phyloP scores from a whole-genome alignment of 2,329 filamentous ascomycete species.

The Xylaria sp. region DNA sequence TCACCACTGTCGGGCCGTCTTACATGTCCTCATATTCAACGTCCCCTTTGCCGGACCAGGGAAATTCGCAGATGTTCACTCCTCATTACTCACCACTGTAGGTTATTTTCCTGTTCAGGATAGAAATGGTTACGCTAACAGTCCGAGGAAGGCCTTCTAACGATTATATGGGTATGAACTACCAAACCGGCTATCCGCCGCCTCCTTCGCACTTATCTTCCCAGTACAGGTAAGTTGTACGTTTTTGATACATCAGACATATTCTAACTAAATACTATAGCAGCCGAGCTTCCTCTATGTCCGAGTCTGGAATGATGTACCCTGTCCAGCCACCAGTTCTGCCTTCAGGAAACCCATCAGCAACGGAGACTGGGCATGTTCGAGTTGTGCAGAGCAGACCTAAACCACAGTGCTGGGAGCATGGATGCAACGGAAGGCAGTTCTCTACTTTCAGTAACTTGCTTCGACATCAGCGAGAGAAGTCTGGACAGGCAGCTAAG shows the following conservation, averaged over 20 bases:
- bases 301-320: slow-evolving; percentile 58
- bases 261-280: slow-evolving; percentile 42
- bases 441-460: slow-evolving; percentile 98
- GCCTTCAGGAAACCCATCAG: slow-evolving; percentile 49
- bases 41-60: slow-evolving; percentile 58
- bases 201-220: slow-evolving; percentile 48
- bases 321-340: slow-evolving; percentile 53
- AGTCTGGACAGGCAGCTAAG: slow-evolving; percentile 90
- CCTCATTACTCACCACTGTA: slow-evolving; percentile 48
- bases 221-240: slow-evolving; percentile 55
- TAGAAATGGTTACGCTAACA: slow-evolving; percentile 41
- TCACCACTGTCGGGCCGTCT: slow-evolving; percentile 56
- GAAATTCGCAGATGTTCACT: slow-evolving; percentile 47
- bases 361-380: slow-evolving; percentile 62
- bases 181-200: slow-evolving; percentile 52
- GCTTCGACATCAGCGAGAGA: slow-evolving; percentile 90
- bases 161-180: slow-evolving; percentile 61
- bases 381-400: slow-evolving; percentile 80
- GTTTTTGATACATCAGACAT: not conserved
- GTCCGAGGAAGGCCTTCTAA: slow-evolving; percentile 39
- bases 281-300: slow-evolving; percentile 55
- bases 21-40: slow-evolving; percentile 63
- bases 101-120: slow-evolving; percentile 27
- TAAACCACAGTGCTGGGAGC: slow-evolving; percentile 97
- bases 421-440: slow-evolving; percentile 93